Evolutionary conservation across 139 green algal species (phyloP).

Genomic region (Penium margaritaceum): DNA sequence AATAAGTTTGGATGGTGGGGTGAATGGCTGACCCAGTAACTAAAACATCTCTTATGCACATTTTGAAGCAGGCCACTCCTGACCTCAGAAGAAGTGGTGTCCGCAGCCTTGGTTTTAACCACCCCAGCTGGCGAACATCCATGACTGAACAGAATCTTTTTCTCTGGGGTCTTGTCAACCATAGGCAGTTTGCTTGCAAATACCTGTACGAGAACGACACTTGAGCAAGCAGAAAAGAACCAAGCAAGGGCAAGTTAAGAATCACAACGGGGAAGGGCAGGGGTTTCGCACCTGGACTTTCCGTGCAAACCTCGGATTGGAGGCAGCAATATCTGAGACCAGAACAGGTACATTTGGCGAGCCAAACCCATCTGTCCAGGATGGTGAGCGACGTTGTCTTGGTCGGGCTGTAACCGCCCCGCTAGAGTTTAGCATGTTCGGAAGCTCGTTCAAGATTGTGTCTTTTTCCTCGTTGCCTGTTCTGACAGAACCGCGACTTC

Average conservation of each 20-base stretch:
- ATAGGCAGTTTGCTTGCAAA: background rate
- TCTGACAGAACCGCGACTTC: background rate
- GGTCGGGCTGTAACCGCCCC: no score
- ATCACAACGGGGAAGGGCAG: no score
- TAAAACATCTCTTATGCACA: no score
- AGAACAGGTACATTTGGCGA: background rate
- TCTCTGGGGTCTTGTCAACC: background rate
- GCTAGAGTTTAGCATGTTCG: no score
- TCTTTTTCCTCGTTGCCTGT: background rate
- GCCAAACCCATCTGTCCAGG: conserved; percentile 4
- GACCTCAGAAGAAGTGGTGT: no score
- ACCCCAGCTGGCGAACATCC: background rate
- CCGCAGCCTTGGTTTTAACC: no score
- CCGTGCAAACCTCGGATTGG: background rate
- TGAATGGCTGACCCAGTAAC: no score
- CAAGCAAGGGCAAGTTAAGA: no score
- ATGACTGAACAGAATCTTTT: background rate
- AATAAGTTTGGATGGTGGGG: no score
- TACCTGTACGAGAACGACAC: background rate
- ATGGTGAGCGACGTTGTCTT: background rate
- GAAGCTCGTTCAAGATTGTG: no score
- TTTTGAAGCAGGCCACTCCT: no score
- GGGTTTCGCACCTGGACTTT: background rate
- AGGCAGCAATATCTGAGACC: background rate
- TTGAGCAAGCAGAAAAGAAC: no score